phyloP scores from a whole-genome alignment of 371 early-diverging fungal species.

The Nematocida ironsii region DNA sequence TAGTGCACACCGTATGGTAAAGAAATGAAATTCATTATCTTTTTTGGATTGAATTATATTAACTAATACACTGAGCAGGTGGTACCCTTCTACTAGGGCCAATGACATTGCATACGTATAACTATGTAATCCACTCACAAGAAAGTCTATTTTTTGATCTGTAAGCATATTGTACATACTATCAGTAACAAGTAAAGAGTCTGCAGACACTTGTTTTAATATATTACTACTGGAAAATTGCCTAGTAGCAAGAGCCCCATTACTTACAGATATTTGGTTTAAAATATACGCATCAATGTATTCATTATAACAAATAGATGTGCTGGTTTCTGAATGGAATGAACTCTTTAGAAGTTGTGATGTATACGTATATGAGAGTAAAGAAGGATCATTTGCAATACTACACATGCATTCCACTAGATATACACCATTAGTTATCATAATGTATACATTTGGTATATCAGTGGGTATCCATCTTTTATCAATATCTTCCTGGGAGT shows the following conservation, averaged over 20 bases:
- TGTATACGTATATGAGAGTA: not conserved
- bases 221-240: not conserved
- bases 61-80: not conserved
- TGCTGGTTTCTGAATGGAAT: not conserved
- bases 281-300: not conserved
- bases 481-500: not conserved
- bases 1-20: not conserved
- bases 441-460: not conserved
- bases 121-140: not conserved
- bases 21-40: not conserved
- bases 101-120: not conserved
- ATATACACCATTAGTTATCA: slow-evolving; percentile 2
- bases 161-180: not conserved
- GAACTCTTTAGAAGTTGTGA: not conserved
- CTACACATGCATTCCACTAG: not conserved
- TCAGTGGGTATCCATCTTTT: not conserved
- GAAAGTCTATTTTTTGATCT: not conserved
- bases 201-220: not conserved
- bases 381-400: slow-evolving; percentile 5
- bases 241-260: not conserved
- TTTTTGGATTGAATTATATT: not conserved
- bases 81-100: not conserved
- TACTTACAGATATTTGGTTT: not conserved
- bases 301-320: not conserved
- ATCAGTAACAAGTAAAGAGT: not conserved